Percentiles rank a stretch among this genome's conserved stretches.
Conservation (phyloP, 163 green algal species). For the Trebouxiophyceae sp. region DNA sequence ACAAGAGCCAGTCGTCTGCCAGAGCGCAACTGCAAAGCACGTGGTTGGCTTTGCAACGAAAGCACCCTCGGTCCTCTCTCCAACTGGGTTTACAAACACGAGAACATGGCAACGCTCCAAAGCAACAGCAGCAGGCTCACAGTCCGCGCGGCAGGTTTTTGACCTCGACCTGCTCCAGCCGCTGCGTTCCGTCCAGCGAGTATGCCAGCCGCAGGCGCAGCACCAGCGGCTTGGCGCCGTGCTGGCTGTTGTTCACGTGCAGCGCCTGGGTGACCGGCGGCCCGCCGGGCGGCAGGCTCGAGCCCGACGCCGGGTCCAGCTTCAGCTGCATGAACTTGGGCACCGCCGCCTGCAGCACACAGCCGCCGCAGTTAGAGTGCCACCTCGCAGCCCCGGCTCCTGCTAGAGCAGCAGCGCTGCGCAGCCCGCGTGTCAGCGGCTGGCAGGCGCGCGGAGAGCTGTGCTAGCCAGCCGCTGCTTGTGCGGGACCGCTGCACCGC, state of each 20-base stretch:
- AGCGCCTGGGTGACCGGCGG: slow-evolving; percentile 61
- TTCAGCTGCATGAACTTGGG: slow-evolving; percentile 88
- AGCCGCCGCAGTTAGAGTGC: neutral
- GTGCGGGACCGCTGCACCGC: too few species aligned
- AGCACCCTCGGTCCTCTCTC: too few species aligned
- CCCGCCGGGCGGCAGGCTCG: slow-evolving; percentile 27
- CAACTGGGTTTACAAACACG: too few species aligned
- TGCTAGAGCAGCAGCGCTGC: neutral
- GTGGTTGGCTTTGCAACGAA: too few species aligned
- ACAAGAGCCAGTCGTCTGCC: too few species aligned
- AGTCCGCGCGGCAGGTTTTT: slow-evolving; percentile 50
- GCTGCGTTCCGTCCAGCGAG: slow-evolving; percentile 8
- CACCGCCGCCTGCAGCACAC: slow-evolving; percentile 76
- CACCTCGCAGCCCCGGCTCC: neutral
- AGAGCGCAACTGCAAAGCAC: too few species aligned
- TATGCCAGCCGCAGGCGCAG: slow-evolving; percentile 79
- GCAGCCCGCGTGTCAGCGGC: too few species aligned
- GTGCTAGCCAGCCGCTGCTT: too few species aligned
- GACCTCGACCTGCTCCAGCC: slow-evolving; percentile 49
- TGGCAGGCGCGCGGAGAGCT: too few species aligned
- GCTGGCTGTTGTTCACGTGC: slow-evolving; percentile 71
- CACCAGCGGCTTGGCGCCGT: slow-evolving; percentile 69
- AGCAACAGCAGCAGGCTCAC: slow-evolving; percentile 72
- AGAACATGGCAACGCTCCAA: too few species aligned
- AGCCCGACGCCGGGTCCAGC: slow-evolving; percentile 64